Base-by-base conservation (phyloP, 73 alveolate species). In the Urostyla sp. region DNA sequence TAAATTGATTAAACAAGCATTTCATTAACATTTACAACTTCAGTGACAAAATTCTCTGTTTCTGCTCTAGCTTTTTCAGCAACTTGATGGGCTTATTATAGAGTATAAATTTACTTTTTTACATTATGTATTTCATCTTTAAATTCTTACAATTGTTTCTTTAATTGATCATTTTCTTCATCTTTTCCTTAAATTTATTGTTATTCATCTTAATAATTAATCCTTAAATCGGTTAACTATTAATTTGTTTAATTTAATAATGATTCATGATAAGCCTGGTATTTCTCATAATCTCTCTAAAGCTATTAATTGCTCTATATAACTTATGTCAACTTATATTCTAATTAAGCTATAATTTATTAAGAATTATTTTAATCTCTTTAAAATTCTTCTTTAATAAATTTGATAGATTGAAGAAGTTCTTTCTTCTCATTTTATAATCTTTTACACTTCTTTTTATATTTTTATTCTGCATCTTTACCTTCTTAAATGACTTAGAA, bases 1-100 rank as follows among this genome's bases (percentile, higher is more conserved):
- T 59, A 13, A 31, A 59, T 59, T 6, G 76, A 59, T 6, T 59
- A 2, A 4, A 59, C 76, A 32, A 59, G 55, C 53, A 59, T 59
- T 3, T 59, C 76, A 59, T 59, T 59, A 4, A 59, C 76, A 59
- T 59, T 59, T 34, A 59, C 76, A 3, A 59, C 76, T 34, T 59
- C 57, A n/a, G 11, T 13, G 18, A 59, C 76, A 59, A 59, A 59
- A 15, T 23, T 36, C 27, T 59, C 76, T 4, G 76, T 36, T 20
- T 59, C 3, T 20, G 32, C 76, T 27, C 76, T 24, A 4, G 37
- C 76, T 34, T 13, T 59, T 34, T 59, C 76, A 34, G 18, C 37
- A 59, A n/a, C 37, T 13, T 59, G 5, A n/a, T 59, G 37, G 20
- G 37, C 76, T 5, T 32, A 28, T 20, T 59, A 27, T 27, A 59